Conservation (phyloP, 805 yeast genomes). For the Barnettozyma wickerhamii region DNA sequence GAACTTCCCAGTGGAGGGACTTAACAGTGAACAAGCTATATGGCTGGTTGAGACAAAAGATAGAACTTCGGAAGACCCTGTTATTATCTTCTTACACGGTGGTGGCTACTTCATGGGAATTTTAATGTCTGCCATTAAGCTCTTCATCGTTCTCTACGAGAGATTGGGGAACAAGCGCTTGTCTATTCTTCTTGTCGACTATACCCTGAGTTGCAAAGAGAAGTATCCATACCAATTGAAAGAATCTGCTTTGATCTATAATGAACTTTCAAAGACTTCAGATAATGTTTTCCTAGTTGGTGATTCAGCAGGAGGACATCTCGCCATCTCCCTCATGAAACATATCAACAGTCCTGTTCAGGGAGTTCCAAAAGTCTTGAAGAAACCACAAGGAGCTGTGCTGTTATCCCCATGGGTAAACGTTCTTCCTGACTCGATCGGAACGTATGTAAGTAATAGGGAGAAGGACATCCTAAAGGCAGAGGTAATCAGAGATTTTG, state of each 20-base stretch:
- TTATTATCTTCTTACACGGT: conserved; percentile 16
- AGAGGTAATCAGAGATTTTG: background rate
- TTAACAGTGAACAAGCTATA: conserved; percentile 4
- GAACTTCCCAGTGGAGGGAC: conserved; percentile 6
- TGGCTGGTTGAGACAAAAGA: conserved; percentile 26
- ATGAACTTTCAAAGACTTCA: conserved; percentile 13
- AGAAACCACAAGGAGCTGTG: conserved; percentile 7
- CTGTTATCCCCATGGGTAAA: conserved; percentile 18
- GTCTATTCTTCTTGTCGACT: conserved; percentile 26
- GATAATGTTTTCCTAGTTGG: conserved; percentile 24
- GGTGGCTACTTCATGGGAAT: conserved; percentile 16
- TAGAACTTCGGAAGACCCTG: conserved; percentile 18
- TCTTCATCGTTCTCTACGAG: conserved; percentile 5
- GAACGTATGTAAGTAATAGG: background rate
- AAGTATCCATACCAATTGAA: conserved; percentile 8
- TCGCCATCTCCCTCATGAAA: conserved; percentile 19
- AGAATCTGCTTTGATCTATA: conserved; percentile 20
- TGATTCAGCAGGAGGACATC: conserved; percentile 31
- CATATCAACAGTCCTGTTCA: conserved; percentile 1
- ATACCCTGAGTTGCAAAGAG: conserved; percentile 3
- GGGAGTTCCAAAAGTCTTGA: background rate
- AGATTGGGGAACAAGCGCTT: conserved; percentile 8
- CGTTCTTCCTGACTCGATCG: conserved; percentile 8
- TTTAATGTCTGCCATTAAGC: conserved; percentile 4
- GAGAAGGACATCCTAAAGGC: background rate